Conservation (phyloP, 116 monocot species). For the Zostera marina region DNA sequence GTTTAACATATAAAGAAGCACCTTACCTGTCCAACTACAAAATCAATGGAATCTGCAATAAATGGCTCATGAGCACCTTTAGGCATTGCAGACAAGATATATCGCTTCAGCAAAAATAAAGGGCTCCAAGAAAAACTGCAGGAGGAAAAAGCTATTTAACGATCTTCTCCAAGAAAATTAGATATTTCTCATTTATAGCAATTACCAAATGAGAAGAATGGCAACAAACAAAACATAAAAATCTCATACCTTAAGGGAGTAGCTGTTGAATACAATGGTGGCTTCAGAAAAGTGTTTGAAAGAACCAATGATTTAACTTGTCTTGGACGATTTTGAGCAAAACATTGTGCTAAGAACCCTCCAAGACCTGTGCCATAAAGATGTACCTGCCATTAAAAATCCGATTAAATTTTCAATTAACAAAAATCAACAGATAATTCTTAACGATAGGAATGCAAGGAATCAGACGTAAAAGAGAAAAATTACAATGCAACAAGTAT, state of each 20-base stretch:
- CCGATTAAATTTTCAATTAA: not conserved
- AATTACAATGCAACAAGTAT: slow-evolving; percentile 1
- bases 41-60: slow-evolving; percentile 93
- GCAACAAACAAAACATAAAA: not conserved
- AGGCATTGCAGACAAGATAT: slow-evolving; percentile 79
- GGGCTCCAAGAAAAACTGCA: slow-evolving; percentile 91
- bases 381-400: slow-evolving; percentile 51
- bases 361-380: slow-evolving; percentile 97
- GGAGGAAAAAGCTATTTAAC: slow-evolving; percentile 1
- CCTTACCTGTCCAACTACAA: slow-evolving; percentile 80
- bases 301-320: slow-evolving; percentile 94
- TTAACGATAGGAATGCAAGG: not conserved
- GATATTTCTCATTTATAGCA: not conserved
- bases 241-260: slow-evolving; percentile 78
- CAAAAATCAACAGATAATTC: not conserved
- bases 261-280: slow-evolving; percentile 67
- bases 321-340: slow-evolving; percentile 84
- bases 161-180: slow-evolving; percentile 6
- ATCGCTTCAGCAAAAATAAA: slow-evolving; percentile 93
- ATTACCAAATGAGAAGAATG: not conserved
- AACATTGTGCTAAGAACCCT: slow-evolving; percentile 84
- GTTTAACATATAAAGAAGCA: too few species aligned
- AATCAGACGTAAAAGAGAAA: not conserved
- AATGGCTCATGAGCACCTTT: slow-evolving; percentile 97
- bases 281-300: slow-evolving; percentile 87